Evolutionary conservation across 768 basidiomycete genomes (phyloP), one percentile per base, ranked within the genome.

Genomic region (Chalciporus pseudorubinellus): DNA sequence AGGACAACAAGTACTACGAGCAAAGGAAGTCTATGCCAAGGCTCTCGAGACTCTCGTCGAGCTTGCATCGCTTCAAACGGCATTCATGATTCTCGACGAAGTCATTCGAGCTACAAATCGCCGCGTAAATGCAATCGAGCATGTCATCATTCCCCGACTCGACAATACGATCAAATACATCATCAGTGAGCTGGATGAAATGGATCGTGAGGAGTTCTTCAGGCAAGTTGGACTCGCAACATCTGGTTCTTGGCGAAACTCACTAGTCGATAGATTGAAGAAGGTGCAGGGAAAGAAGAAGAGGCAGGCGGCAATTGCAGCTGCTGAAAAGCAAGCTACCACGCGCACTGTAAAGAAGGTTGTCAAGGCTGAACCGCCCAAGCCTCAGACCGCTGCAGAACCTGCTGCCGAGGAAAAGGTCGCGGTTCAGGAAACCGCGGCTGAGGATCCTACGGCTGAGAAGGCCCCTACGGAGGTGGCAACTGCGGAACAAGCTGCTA

Each of bases 111-210:
- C 95, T n/a, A 98, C 97, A 33, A 99, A 98, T 70, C 89, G 97
- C 46, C 85, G 97, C 56, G 97, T 99, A 36, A 99, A 99, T 64
- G 97, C 97, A 3, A 95, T 99, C 58, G 97, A 99, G 62, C 93
- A 99, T 67, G 85, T 99, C 58, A 77, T 99, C 60, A 98, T 99
- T 51, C 97, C 97, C 16, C 81, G 88, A 39, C 74, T 99, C 44
- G 95, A 98, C 41, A 98, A 98, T 70, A 98, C 97, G 13, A 92
- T 99, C 77, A 92, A 91, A 63, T 99, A 98, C 68, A 98, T 99
- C 67, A 79, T 93, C 64, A 95, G 93, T 51, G 97, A 99, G 67
- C 74, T 99, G 55, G 97, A 98, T 62, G 97, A 99, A 71, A 98
- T 97, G 94, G 97, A 99, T 71, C 82, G 93, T 56, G 91, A 93